phyloP scores from a whole-genome alignment of 306 rosid genomes.

The Castanospermum australe region DNA sequence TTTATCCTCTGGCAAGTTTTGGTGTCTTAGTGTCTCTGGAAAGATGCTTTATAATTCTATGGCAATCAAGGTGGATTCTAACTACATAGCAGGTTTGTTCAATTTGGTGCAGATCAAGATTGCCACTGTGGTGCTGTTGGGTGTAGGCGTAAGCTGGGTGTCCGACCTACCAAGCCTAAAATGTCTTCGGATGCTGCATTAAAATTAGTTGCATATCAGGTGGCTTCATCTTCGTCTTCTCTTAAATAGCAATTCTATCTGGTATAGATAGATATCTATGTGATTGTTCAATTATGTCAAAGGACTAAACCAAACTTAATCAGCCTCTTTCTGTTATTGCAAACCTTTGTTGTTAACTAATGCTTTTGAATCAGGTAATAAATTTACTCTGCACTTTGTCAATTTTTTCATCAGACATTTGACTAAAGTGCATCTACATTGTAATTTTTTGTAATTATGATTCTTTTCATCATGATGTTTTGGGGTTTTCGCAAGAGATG shows the following conservation, averaged over 20 bases:
- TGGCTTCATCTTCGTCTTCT: slow-evolving; percentile 66
- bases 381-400: background rate
- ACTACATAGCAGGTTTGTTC: slow-evolving; percentile 89
- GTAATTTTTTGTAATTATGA: background rate
- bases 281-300: background rate
- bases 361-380: slow-evolving; percentile 27
- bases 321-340: background rate
- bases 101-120: slow-evolving; percentile 99
- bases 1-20: background rate
- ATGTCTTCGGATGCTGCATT: slow-evolving; percentile 83
- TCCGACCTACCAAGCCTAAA: slow-evolving; percentile 77
- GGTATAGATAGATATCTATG: slow-evolving; percentile 43
- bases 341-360: slow-evolving; percentile 9
- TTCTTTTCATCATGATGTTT: background rate
- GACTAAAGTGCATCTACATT: background rate
- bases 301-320: slow-evolving; percentile 1
- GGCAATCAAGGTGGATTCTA: slow-evolving; percentile 42
- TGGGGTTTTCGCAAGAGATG: background rate
- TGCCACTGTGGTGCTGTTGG: slow-evolving; percentile 90
- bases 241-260: slow-evolving; percentile 51
- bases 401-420: background rate
- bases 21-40: background rate
- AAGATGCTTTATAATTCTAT: background rate
- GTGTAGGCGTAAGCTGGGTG: slow-evolving; percentile 89
- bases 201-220: slow-evolving; percentile 84